Evolutionary conservation across 257 asterid genomes (phyloP).

Genomic region (Nicotiana noctiflora): DNA sequence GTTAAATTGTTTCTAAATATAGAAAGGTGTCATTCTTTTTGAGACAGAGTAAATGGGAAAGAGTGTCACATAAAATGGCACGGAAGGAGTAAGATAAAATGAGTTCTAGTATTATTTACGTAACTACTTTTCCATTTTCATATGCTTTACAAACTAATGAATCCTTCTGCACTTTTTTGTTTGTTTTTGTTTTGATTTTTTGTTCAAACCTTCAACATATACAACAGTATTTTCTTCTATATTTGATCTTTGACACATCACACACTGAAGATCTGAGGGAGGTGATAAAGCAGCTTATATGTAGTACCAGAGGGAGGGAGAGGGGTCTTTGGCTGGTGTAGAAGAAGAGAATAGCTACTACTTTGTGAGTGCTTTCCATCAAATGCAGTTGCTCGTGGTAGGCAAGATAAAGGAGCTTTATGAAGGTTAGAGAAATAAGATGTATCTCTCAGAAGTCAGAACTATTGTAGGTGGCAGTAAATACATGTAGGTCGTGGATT

Average conservation of each 20-base stretch:
- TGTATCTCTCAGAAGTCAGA: not conserved
- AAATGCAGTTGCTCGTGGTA: not conserved
- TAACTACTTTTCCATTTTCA: not conserved
- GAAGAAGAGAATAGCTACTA: not conserved
- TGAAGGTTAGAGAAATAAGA: not conserved
- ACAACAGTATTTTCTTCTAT: not conserved
- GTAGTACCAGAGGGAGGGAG: not conserved
- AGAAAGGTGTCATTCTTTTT: not conserved
- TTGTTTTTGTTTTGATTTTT: not conserved
- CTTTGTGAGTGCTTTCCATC: not conserved
- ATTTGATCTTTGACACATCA: constrained; percentile 3
- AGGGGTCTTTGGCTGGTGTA: not conserved
- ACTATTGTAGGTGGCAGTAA: not conserved
- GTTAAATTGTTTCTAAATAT: not conserved
- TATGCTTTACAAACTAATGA: not conserved
- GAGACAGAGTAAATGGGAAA: not conserved
- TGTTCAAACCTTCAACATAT: not conserved
- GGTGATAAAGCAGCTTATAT: not conserved
- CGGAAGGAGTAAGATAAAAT: not conserved
- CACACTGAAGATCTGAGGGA: not conserved
- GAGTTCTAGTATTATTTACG: not conserved
- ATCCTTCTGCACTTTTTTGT: not conserved
- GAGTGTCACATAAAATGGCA: not conserved
- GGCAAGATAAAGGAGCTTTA: not conserved
- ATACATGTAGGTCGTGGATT: not conserved